These are phyloP conservation scores for Sarcodon aspratus DNA, from an alignment of 768 basidiomycete species.

Conservation along the genomic window DNA sequence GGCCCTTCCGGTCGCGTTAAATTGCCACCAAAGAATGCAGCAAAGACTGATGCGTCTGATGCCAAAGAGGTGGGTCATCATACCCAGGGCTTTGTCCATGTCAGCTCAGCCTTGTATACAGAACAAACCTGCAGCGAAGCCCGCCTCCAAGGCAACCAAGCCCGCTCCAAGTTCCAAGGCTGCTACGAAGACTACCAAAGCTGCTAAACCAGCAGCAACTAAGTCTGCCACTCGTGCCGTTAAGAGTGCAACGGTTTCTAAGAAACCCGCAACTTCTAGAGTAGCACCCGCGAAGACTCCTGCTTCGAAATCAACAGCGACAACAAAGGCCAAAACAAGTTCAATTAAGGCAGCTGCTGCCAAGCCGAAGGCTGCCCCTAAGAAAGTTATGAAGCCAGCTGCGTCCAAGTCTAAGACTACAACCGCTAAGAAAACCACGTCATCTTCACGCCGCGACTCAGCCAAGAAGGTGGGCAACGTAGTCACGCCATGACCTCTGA, in stretches of 20 bases:
- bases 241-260: constrained; percentile 10
- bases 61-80: constrained; percentile 44
- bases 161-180: constrained; percentile 17
- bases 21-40: constrained; percentile 49
- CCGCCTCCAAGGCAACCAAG: constrained; percentile 13
- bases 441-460: constrained; percentile 34
- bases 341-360: constrained; percentile 12
- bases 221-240: constrained; percentile 2
- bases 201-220: constrained; percentile 9
- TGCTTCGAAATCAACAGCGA: constrained; percentile 15
- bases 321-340: constrained; percentile 12
- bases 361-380: constrained; percentile 15
- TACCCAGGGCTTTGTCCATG: constrained; percentile 5
- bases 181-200: constrained; percentile 11
- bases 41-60: constrained; percentile 29
- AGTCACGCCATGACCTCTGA: background rate
- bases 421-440: constrained; percentile 21
- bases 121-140: constrained; percentile 13
- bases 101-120: constrained; percentile 3
- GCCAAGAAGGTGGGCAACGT: constrained; percentile 48
- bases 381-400: constrained; percentile 26
- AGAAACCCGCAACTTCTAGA: constrained; percentile 8
- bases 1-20: constrained; percentile 47
- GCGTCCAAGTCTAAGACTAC: constrained; percentile 19
- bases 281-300: constrained; percentile 19